Percentiles rank a stretch among this genome's conserved stretches.
phyloP scores from a whole-genome alignment of 805 yeast genomes.

The Kazachstania viticola region DNA sequence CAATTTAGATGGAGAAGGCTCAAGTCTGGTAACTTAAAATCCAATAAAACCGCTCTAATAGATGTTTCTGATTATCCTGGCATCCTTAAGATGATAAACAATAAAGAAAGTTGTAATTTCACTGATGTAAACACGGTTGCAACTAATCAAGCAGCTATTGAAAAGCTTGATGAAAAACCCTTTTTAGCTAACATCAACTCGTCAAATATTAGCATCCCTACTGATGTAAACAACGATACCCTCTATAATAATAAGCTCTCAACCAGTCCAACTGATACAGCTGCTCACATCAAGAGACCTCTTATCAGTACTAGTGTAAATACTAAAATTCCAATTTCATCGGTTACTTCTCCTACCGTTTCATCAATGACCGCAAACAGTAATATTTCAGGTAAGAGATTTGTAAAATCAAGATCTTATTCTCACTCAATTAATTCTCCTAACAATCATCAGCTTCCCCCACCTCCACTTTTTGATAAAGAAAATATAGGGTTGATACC shows the following conservation, averaged over 20 bases:
- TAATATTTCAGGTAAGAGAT: constrained; percentile 1
- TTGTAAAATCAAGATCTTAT: constrained; percentile 20
- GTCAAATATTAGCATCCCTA: background rate
- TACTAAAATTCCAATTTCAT: background rate
- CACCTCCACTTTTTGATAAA: constrained; percentile 9
- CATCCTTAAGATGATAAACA: constrained; percentile 6
- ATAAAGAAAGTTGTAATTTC: background rate
- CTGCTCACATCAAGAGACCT: background rate
- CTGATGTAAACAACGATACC: background rate
- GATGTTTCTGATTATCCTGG: constrained; percentile 15
- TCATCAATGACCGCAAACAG: background rate
- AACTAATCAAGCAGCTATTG: background rate
- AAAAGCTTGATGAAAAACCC: background rate
- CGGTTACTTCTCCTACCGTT: background rate
- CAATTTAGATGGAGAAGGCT: constrained; percentile 82
- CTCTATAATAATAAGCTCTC: too few species aligned
- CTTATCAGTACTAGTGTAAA: background rate
- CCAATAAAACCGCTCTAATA: constrained; percentile 19
- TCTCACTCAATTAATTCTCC: constrained; percentile 12
- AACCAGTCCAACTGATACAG: background rate
- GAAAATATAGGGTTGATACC: constrained; percentile 27
- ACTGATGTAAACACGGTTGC: background rate
- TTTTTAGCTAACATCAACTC: background rate
- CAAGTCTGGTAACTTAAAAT: constrained; percentile 33
- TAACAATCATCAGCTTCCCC: background rate